phyloP scores from a whole-genome alignment of 768 basidiomycete species.

The Phanerochaete carnosa region DNA sequence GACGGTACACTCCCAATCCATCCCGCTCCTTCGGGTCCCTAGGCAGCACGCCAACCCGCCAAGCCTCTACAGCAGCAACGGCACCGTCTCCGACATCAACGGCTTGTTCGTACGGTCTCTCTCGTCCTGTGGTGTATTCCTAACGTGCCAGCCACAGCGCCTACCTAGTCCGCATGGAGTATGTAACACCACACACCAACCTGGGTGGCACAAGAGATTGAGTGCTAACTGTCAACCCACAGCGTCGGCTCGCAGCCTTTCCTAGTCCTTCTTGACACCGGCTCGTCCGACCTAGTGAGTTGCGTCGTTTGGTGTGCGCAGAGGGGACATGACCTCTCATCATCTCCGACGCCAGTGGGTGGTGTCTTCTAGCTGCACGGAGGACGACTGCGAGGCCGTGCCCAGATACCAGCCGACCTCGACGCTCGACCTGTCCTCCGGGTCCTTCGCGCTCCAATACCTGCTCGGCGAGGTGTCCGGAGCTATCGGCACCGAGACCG shows the following conservation, averaged over 20 bases:
- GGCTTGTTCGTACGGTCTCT: slow-evolving; percentile 22
- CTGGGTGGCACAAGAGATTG: not conserved
- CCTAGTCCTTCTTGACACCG: slow-evolving; percentile 49
- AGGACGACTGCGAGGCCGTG: slow-evolving; percentile 43
- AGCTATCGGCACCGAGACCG: slow-evolving; percentile 41
- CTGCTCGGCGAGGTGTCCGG: slow-evolving; percentile 50
- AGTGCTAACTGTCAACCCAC: not conserved
- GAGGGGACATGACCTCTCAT: not conserved
- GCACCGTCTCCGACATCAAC: slow-evolving; percentile 14
- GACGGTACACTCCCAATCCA: not conserved
- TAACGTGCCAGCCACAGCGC: slow-evolving; percentile 26
- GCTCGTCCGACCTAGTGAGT: slow-evolving; percentile 53
- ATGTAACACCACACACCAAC: slow-evolving; percentile 9
- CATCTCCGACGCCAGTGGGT: slow-evolving; percentile 39
- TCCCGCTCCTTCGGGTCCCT: slow-evolving; percentile 5
- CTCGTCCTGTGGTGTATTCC: not conserved
- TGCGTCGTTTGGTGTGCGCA: too few species aligned
- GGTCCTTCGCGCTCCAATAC: slow-evolving; percentile 44
- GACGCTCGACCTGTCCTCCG: slow-evolving; percentile 29
- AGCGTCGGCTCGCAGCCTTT: slow-evolving; percentile 44
- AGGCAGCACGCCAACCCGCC: not conserved
- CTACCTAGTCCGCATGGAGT: slow-evolving; percentile 39
- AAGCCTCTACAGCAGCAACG: slow-evolving; percentile 9
- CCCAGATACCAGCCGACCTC: slow-evolving; percentile 34
- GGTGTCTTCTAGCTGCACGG: slow-evolving; percentile 41